phyloP scores from a whole-genome alignment of 225 moss, liverwort and hornwort species.

The Physcomitrium patens region DNA sequence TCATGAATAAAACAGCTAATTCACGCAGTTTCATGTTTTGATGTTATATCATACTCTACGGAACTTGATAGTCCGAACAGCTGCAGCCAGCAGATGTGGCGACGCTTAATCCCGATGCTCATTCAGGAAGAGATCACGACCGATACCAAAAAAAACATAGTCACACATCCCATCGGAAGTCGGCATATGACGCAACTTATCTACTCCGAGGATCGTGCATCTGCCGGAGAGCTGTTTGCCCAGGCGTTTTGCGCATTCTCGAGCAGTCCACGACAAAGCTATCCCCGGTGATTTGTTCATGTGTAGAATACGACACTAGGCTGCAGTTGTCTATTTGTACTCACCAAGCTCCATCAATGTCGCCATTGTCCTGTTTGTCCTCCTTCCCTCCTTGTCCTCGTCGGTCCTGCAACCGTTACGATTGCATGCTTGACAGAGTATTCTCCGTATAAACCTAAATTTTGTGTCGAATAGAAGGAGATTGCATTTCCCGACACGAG shows the following conservation, averaged over 20 bases:
- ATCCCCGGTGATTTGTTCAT: background rate
- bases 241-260: constrained; percentile 9
- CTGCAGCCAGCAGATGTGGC: too few relatives aligned
- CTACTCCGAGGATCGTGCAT: background rate
- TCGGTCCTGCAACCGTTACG: constrained; percentile 20
- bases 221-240: background rate
- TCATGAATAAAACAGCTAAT: too few relatives aligned
- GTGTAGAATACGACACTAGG: constrained; percentile 15
- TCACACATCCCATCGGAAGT: too few relatives aligned
- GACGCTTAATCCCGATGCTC: too few relatives aligned
- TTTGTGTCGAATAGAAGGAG: background rate
- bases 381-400: too few relatives aligned
- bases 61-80: too few relatives aligned
- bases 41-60: too few relatives aligned
- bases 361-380: constrained; percentile 4
- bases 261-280: background rate
- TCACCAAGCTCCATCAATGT: background rate
- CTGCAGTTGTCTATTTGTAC: background rate
- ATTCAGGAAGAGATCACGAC: too few relatives aligned
- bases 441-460: background rate
- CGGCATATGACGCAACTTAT: too few relatives aligned
- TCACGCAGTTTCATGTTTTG: too few relatives aligned
- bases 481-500: background rate
- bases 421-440: background rate
- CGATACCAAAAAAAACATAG: too few relatives aligned